Evolutionary conservation across 495 filamentous ascomycete species (phyloP).

Genomic region (Cenococcum geophilum): DNA sequence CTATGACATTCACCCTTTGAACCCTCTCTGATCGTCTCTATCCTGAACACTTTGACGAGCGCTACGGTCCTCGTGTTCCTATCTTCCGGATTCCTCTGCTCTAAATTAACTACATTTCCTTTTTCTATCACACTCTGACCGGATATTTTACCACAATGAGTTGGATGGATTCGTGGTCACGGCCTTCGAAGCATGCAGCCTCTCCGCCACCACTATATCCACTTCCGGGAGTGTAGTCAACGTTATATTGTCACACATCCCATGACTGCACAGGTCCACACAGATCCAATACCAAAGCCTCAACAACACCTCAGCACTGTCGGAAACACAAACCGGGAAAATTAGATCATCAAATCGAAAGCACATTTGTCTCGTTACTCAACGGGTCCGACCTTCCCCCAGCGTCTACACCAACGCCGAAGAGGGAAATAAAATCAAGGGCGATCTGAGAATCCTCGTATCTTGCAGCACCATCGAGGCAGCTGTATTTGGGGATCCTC

Average conservation of each 20-base stretch:
- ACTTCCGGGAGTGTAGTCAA: slow-evolving; percentile 29
- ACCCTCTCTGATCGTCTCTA: too few species aligned
- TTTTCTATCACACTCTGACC: neutral
- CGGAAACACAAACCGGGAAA: slow-evolving; percentile 28
- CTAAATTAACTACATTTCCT: neutral
- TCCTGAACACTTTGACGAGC: too few species aligned
- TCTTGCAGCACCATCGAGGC: slow-evolving; percentile 33
- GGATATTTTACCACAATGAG: slow-evolving; percentile 28
- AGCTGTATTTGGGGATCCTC: slow-evolving; percentile 33
- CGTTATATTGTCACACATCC: slow-evolving; percentile 42
- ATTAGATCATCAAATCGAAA: slow-evolving; percentile 29
- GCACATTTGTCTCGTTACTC: slow-evolving; percentile 28
- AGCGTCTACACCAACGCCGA: slow-evolving; percentile 18
- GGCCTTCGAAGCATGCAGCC: slow-evolving; percentile 36
- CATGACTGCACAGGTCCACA: slow-evolving; percentile 14
- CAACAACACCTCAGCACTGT: slow-evolving; percentile 25
- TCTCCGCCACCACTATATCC: slow-evolving; percentile 41
- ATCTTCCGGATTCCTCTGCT: neutral
- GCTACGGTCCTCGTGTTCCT: neutral
- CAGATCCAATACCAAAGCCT: slow-evolving; percentile 20
- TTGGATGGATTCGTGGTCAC: slow-evolving; percentile 42
- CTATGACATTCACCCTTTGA: too few species aligned
- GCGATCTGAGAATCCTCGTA: slow-evolving; percentile 32
- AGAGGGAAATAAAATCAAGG: slow-evolving; percentile 30
- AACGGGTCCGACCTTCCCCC: slow-evolving; percentile 16